Evolutionary conservation across 2,329 filamentous ascomycete species (phyloP), one percentile per base, ranked within the genome.

Genomic region (Fusarium sp.): DNA sequence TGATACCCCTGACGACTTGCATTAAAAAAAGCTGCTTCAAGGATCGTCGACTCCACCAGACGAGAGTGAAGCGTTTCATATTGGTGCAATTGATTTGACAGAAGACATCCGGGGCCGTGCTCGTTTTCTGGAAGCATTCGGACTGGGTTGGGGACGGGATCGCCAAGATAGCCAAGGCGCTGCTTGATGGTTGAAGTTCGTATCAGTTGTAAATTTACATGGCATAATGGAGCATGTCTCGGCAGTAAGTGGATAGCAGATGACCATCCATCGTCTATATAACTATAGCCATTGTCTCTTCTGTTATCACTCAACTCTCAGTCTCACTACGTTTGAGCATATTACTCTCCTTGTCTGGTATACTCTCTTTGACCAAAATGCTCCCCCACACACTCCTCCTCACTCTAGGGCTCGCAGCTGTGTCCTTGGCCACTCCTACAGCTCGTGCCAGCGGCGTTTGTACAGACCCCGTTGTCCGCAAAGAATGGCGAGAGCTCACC

Each of bases 401-500:
- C 38, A 47, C 22, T 3, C 22, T 60, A 41, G 57, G 36, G 3
- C 24, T 60, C 13, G 35, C 48, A 7, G 47, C 48, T 8, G 0
- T 40, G 0, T 26, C 57, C 0, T 13, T 53, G 5, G 56, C 54
- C 0, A 54, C 24, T 5, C 56, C 56, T 8, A 15, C 54, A 7
- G 1, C 41, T 3, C 55, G 47, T 2, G 55, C 41, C 1, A 10
- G 19, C 2, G 12, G 7, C 12, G 15, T 11, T 11, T 60, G 57
- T 12, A 28, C 38, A 4, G 6, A 54, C 0, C 57, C 57, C 2
- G 55, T 47, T 12, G 19, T 60, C 8, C 57, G 57, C 0, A 60
- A 60, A 26, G 57, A 60, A 47, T 60, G 57, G 57, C 57, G 57
- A 3, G 57, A 60, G 26, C 57, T 60, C 12, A 60, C 55, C 2